A percentile compares a stretch with the other conserved stretches of the same genome.
Conservation (phyloP, 805 yeast species). For the Hanseniaspora pseudoguilliermondii region DNA sequence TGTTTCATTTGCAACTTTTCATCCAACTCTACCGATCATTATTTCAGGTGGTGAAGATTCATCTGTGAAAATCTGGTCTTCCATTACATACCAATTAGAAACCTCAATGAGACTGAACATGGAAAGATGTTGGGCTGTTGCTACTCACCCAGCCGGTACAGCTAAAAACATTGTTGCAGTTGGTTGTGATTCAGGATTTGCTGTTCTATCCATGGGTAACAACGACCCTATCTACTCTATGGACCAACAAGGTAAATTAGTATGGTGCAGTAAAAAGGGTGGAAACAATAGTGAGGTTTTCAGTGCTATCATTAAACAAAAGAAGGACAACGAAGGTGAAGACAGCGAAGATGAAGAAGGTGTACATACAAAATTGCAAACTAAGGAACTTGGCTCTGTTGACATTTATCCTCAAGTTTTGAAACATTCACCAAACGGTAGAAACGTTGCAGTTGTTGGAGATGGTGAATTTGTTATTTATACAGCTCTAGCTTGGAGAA, state of each 20-base stretch:
- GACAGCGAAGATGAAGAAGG: conserved; percentile 67
- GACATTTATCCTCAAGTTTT: conserved; percentile 84
- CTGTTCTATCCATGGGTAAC: conserved; percentile 78
- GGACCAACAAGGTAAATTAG: conserved; percentile 84
- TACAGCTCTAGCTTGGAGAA: conserved; percentile 96
- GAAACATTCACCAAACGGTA: conserved; percentile 90
- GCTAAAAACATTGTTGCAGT: conserved; percentile 70
- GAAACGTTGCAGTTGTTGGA: conserved; percentile 92
- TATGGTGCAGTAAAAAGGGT: conserved; percentile 64
- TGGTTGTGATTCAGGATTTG: conserved; percentile 90
- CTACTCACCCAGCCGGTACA: conserved; percentile 45
- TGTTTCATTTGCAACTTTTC: conserved; percentile 94
- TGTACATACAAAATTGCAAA: conserved; percentile 45
- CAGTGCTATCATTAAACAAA: conserved; percentile 65
- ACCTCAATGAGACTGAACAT: conserved; percentile 80
- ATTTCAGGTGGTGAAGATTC: conserved; percentile 96
- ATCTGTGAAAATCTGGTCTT: conserved; percentile 86
- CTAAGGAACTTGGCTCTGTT: conserved; percentile 85
- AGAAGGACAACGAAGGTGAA: conserved; percentile 13
- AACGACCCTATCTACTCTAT: conserved; percentile 89
- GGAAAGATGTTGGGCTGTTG: conserved; percentile 94
- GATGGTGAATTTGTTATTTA: conserved; percentile 95
- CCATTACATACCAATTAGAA: conserved; percentile 86
- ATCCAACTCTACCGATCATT: conserved; percentile 90
- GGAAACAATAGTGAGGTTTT: conserved; percentile 49